Percentiles rank a stretch among this genome's conserved stretches.
phyloP scores from a whole-genome alignment of 1,284 basidiomycete species.

The Leccinum fuscescens region DNA sequence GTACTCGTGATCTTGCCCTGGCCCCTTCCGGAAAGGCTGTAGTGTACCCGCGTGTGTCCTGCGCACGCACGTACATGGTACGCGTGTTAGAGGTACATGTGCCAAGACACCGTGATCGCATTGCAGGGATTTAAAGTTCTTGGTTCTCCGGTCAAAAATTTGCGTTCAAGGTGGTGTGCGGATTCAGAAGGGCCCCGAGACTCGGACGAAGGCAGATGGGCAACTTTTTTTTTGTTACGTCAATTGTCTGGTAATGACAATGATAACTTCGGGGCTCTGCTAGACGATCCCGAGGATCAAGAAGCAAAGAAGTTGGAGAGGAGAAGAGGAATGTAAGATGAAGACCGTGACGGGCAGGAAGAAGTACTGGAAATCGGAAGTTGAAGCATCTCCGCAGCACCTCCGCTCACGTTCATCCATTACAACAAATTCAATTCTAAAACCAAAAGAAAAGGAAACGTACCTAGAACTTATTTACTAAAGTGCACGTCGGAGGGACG shows the following conservation, averaged over 20 bases:
- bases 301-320: background rate
- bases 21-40: background rate
- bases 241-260: background rate
- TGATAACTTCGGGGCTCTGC: background rate
- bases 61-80: background rate
- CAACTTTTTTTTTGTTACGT: background rate
- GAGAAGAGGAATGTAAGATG: background rate
- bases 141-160: background rate
- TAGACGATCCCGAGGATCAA: slow-evolving; percentile 1
- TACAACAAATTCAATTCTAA: slow-evolving; percentile 6
- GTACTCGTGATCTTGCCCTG: background rate
- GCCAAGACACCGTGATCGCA: background rate
- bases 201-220: background rate
- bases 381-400: background rate
- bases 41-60: background rate
- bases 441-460: background rate
- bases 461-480: background rate
- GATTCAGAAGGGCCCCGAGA: background rate
- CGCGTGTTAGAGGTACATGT: background rate
- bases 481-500: background rate
- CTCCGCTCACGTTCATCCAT: slow-evolving; percentile 10
- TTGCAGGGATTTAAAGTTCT: background rate
- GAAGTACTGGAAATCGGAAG: background rate
- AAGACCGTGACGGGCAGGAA: background rate
- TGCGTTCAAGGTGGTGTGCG: background rate